These are phyloP conservation scores for Coleophoma cylindrospora DNA, from an alignment of 2,329 filamentous ascomycete genomes.

Conservation along the genomic window DNA sequence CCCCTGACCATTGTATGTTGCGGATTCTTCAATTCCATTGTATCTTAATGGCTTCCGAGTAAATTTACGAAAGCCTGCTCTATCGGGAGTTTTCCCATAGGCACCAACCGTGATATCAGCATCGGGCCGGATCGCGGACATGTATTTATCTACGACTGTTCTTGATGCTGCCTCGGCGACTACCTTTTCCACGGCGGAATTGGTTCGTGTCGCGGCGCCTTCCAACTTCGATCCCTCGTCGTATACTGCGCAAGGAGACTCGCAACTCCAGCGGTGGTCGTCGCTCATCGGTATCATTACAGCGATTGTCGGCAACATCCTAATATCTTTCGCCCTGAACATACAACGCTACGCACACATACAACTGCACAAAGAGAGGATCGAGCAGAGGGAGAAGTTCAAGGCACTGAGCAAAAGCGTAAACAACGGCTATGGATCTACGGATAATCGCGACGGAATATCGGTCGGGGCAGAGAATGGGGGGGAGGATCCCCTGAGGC, in stretches of 20 bases:
- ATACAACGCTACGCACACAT: constrained; percentile 96
- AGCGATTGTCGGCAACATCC: constrained; percentile 84
- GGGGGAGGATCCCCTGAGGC: constrained; percentile 47
- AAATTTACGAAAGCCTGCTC: neutral
- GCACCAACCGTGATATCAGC: constrained; percentile 15
- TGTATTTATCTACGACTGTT: constrained; percentile 20
- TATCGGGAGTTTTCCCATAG: neutral
- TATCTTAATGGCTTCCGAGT: constrained; percentile 3
- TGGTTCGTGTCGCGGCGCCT: constrained; percentile 1
- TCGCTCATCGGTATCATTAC: constrained; percentile 92
- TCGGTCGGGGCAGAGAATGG: constrained; percentile 25
- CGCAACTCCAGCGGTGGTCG: constrained; percentile 69
- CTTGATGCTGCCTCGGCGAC: constrained; percentile 9
- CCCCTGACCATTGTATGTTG: no score
- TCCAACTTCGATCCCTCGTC: constrained; percentile 1
- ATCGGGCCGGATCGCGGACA: constrained; percentile 10
- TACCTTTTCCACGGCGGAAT: constrained; percentile 4
- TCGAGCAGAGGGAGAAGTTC: constrained; percentile 49
- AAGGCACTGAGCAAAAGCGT: constrained; percentile 38
- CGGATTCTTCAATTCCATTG: neutral
- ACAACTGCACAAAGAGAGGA: constrained; percentile 67
- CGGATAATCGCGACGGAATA: constrained; percentile 24
- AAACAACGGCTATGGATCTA: constrained; percentile 36
- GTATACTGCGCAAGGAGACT: constrained; percentile 28
- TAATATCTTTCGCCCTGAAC: constrained; percentile 94